A percentile compares a stretch with the other conserved stretches of the same genome.
phyloP scores from a whole-genome alignment of 164 flowering plant genomes.

The Tetrastigma voinierianum region DNA sequence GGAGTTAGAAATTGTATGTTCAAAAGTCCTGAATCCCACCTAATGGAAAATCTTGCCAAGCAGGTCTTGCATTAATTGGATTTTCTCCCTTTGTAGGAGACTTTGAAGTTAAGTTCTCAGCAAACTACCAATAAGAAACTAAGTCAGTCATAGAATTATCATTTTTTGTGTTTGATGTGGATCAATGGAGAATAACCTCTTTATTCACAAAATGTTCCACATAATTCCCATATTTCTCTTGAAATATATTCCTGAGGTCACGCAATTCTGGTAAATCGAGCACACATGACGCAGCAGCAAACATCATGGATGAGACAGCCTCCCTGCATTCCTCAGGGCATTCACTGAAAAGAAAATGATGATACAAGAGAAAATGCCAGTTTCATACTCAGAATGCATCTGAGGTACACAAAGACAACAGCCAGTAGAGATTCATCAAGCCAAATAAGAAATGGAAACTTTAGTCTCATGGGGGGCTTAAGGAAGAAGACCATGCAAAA shows the following conservation, averaged over 20 bases:
- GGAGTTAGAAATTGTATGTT: no score
- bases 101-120: constrained; percentile 42
- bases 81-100: constrained; percentile 37
- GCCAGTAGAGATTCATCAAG: background rate
- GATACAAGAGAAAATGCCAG: no score
- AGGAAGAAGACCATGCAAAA: no score
- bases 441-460: no score
- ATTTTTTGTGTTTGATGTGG: background rate
- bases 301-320: constrained; percentile 71
- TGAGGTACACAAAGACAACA: background rate
- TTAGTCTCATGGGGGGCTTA: no score
- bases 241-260: constrained; percentile 67
- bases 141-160: background rate
- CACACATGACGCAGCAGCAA: constrained; percentile 90
- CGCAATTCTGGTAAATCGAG: constrained; percentile 89
- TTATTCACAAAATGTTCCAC: constrained; percentile 54
- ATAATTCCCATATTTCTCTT: constrained; percentile 67
- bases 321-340: no score
- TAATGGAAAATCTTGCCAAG: constrained; percentile 54
- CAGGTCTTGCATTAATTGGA: constrained; percentile 49
- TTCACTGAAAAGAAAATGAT: no score
- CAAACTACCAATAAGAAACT: constrained; percentile 36
- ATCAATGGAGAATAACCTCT: constrained; percentile 42
- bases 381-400: no score
- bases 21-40: constrained; percentile 55